Percentiles rank a stretch among this genome's conserved stretches.
Evolutionary conservation across 306 rosid species (phyloP).

Genomic region (Macrotyloma uniflorum): DNA sequence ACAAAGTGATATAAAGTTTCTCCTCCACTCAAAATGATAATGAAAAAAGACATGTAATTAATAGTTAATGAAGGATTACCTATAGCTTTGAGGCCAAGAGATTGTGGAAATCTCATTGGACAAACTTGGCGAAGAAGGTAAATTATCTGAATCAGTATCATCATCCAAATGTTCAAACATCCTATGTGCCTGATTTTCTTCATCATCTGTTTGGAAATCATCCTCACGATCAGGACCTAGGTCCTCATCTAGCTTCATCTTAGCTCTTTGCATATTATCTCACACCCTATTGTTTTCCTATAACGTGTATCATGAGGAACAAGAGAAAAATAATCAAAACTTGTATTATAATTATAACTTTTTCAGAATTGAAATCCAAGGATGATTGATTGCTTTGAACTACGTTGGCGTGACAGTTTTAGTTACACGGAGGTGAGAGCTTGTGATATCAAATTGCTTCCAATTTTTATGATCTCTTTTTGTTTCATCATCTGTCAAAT

Average conservation of each 20-base stretch:
- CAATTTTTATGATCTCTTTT: neutral
- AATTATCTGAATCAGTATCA: conserved; percentile 51
- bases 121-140: conserved; percentile 23
- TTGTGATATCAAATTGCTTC: neutral
- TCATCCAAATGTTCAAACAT: conserved; percentile 39
- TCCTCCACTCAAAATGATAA: neutral
- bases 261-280: conserved; percentile 18
- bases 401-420: neutral
- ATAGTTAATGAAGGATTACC: conserved; percentile 37
- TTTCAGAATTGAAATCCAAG: neutral
- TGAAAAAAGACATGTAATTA: neutral
- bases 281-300: neutral
- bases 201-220: conserved; percentile 65
- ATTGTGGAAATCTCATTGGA: conserved; percentile 32
- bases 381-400: conserved; percentile 25
- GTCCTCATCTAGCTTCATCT: conserved; percentile 59
- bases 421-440: conserved; percentile 3
- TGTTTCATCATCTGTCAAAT: neutral
- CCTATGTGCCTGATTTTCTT: conserved; percentile 58
- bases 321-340: neutral
- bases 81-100: conserved; percentile 67
- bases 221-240: conserved; percentile 58
- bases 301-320: neutral
- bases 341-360: neutral
- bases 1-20: neutral